A percentile compares a stretch with the other conserved stretches of the same genome.
Conservation (phyloP, 2,329 filamentous ascomycete species). For the Aspergillus phoenicis region DNA sequence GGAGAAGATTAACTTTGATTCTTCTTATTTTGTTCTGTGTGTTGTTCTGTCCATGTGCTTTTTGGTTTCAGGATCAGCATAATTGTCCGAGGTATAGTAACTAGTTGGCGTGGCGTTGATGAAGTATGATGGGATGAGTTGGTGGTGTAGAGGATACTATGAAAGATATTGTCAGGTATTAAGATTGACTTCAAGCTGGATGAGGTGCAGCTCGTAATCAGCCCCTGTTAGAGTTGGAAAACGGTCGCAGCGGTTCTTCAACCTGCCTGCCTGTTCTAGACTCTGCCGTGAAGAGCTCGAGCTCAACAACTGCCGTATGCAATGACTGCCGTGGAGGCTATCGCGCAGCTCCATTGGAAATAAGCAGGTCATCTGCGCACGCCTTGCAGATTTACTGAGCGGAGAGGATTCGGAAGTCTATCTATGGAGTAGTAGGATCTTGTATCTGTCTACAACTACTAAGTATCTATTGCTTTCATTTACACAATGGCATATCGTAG, state of each 20-base stretch:
- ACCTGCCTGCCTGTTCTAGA: not conserved
- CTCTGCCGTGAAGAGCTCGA: not conserved
- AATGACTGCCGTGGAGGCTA: not conserved
- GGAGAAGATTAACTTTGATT: not conserved
- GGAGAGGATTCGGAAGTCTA: not conserved
- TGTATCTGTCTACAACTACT: not conserved
- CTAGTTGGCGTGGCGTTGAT: not conserved
- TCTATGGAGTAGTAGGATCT: not conserved
- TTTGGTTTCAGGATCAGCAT: not conserved
- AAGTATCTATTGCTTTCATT: too few relatives aligned
- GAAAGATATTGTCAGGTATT: not conserved
- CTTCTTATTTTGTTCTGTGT: not conserved
- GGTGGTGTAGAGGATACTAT: not conserved
- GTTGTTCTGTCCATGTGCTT: not conserved
- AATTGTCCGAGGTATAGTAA: not conserved
- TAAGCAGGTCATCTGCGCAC: constrained; percentile 1
- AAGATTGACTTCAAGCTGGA: too few relatives aligned
- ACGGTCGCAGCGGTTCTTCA: not conserved
- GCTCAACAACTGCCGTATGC: too few relatives aligned
- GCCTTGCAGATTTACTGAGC: not conserved
- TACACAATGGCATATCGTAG: not conserved
- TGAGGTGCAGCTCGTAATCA: not conserved
- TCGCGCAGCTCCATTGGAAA: not conserved
- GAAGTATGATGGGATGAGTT: not conserved
- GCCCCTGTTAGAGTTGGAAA: not conserved